These are phyloP conservation scores for Petunia hybrid DNA, from an alignment of 305 asterid species.

Conservation along the genomic window DNA sequence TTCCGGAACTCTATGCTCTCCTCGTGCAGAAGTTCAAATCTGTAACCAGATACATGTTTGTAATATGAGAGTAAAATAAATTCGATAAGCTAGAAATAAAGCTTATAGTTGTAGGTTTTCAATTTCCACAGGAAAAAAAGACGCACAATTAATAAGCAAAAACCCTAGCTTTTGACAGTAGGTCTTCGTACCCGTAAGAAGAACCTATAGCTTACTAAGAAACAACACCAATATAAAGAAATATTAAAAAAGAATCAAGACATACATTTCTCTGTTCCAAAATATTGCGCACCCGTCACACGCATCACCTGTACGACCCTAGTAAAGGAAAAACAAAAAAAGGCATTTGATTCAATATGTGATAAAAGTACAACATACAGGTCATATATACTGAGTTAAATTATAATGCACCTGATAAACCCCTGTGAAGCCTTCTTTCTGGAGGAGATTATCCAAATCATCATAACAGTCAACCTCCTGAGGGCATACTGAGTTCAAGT, in stretches of 20 bases:
- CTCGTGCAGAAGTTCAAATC: conserved; percentile 77
- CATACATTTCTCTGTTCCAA: conserved; percentile 78
- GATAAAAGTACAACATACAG: conserved; percentile 31
- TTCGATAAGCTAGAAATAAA: neutral
- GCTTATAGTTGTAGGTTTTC: neutral
- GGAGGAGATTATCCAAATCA: conserved; percentile 64
- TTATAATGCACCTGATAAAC: conserved; percentile 62
- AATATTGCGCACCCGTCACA: conserved; percentile 87
- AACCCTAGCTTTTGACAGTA: neutral
- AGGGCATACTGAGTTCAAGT: conserved; percentile 32
- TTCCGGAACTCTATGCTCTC: conserved; percentile 77
- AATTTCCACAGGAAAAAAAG: neutral
- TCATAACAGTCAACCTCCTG: conserved; percentile 87
- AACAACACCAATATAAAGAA: conserved; percentile 18
- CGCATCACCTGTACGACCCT: conserved; percentile 85
- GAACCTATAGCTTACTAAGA: conserved; percentile 1
- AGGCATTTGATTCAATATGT: conserved; percentile 28
- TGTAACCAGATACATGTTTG: conserved; percentile 42
- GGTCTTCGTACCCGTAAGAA: neutral
- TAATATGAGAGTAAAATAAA: conserved; percentile 16
- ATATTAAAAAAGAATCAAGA: conserved; percentile 32
- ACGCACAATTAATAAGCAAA: neutral
- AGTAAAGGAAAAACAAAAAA: conserved; percentile 34
- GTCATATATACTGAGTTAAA: neutral
- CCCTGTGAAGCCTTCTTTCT: conserved; percentile 76